phyloP scores from a whole-genome alignment of 2,329 filamentous ascomycete species.

The Cyphellophora europaea region DNA sequence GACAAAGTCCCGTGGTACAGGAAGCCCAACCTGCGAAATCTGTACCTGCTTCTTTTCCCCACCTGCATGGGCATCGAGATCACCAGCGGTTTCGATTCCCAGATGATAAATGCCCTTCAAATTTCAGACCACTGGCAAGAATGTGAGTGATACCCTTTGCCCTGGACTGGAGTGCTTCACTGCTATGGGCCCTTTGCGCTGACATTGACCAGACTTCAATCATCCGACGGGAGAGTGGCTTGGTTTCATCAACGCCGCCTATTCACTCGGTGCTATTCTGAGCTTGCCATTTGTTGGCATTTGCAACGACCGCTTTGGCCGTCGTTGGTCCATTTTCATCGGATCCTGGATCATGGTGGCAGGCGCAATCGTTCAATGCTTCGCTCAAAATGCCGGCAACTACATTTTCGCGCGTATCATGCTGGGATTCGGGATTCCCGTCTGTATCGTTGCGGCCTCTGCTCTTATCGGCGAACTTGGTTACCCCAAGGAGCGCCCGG shows the following conservation, averaged over 20 bases:
- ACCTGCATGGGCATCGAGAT: conserved; percentile 56
- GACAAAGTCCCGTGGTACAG: conserved; percentile 44
- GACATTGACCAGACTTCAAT: too few relatives aligned
- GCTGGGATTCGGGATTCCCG: conserved; percentile 53
- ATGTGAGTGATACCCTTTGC: too few relatives aligned
- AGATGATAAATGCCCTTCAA: conserved; percentile 37
- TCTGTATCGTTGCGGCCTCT: conserved; percentile 50
- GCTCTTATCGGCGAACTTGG: conserved; percentile 51
- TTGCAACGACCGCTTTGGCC: conserved; percentile 46
- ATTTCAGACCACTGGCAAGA: conserved; percentile 29
- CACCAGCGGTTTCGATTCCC: conserved; percentile 50
- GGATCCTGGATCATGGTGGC: conserved; percentile 46
- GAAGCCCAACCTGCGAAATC: conserved; percentile 48
- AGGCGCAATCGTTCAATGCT: conserved; percentile 48
- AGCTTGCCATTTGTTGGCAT: conserved; percentile 49
- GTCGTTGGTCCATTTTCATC: conserved; percentile 48
- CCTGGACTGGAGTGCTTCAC: too few relatives aligned
- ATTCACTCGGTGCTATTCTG: conserved; percentile 50
- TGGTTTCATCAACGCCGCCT: conserved; percentile 50
- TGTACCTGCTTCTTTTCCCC: conserved; percentile 51
- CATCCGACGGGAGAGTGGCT: conserved; percentile 34
- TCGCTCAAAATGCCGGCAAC: conserved; percentile 44
- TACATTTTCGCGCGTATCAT: conserved; percentile 51
- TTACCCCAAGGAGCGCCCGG: conserved; percentile 51
- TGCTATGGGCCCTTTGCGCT: too few relatives aligned